A percentile compares a stretch with the other conserved stretches of the same genome.
phyloP scores from a whole-genome alignment of 805 yeast genomes.

The Candida chauliodis region DNA sequence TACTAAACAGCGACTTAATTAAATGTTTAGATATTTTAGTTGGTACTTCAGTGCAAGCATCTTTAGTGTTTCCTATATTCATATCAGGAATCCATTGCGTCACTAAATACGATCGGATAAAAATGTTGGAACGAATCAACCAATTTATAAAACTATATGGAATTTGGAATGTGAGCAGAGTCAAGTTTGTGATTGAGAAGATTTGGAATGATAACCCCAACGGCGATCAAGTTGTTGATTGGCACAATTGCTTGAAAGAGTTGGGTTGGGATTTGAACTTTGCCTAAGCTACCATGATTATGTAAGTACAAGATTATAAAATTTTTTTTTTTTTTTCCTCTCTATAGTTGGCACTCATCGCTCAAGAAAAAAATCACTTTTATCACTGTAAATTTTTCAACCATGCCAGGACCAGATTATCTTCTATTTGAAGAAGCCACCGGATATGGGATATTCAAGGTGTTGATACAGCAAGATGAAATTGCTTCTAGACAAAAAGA shows the following conservation, averaged over 20 bases:
- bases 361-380: not conserved
- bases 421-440: slow-evolving; percentile 97
- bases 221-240: slow-evolving; percentile 65
- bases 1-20: slow-evolving; percentile 50
- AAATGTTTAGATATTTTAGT: slow-evolving; percentile 58
- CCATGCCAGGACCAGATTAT: slow-evolving; percentile 80
- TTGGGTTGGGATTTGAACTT: slow-evolving; percentile 79
- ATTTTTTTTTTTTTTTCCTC: slow-evolving; percentile 3
- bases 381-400: too few relatives aligned
- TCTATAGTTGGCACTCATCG: slow-evolving; percentile 2
- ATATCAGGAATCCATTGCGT: slow-evolving; percentile 71
- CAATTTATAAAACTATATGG: slow-evolving; percentile 59
- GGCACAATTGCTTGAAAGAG: slow-evolving; percentile 63
- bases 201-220: slow-evolving; percentile 47
- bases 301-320: not conserved
- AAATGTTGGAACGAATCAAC: slow-evolving; percentile 51
- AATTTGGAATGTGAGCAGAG: slow-evolving; percentile 57
- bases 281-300: slow-evolving; percentile 42
- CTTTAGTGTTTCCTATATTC: slow-evolving; percentile 72
- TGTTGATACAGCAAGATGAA: slow-evolving; percentile 88
- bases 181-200: slow-evolving; percentile 41
- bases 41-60: slow-evolving; percentile 66
- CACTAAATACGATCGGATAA: slow-evolving; percentile 46
- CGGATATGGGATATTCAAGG: slow-evolving; percentile 96
- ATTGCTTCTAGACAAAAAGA: slow-evolving; percentile 89